These are phyloP conservation scores for Cinnamomum micranthum DNA, from an alignment of 164 flowering plant species.

Conservation along the genomic window DNA sequence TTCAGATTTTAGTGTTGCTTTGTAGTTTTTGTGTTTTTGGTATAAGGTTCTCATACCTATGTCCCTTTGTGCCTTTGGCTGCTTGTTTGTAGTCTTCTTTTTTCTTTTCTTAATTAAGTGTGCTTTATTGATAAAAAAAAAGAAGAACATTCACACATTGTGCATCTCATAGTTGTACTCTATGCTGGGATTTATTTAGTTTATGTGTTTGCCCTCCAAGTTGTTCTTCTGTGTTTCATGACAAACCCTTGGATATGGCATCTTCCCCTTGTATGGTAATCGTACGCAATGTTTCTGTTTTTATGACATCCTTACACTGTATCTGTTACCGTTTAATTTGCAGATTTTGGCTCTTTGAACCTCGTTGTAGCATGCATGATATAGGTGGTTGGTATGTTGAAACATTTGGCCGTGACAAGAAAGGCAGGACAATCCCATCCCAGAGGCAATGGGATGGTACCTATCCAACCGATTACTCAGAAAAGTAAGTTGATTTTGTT, in stretches of 20 bases:
- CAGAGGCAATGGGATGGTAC: slow-evolving; percentile 76
- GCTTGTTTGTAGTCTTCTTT: too few species aligned
- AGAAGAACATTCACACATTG: not conserved
- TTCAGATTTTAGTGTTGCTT: too few species aligned
- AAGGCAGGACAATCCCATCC: slow-evolving; percentile 57
- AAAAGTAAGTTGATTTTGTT: slow-evolving; percentile 42
- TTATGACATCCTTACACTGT: slow-evolving; percentile 1
- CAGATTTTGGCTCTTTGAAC: slow-evolving; percentile 98
- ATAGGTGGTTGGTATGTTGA: slow-evolving; percentile 98
- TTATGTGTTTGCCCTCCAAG: not conserved
- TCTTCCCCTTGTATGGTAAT: not conserved
- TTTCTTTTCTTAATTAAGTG: too few species aligned
- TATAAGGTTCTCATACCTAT: too few species aligned
- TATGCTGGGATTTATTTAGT: too few species aligned
- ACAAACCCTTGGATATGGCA: not conserved
- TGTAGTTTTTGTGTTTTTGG: too few species aligned
- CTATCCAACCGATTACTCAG: slow-evolving; percentile 35
- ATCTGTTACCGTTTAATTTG: not conserved
- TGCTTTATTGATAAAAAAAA: too few species aligned
- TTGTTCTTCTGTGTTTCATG: not conserved
- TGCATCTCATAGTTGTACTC: not conserved
- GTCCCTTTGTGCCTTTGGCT: too few species aligned
- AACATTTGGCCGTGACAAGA: slow-evolving; percentile 79
- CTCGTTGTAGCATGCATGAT: slow-evolving; percentile 84
- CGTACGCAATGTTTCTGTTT: not conserved